A percentile compares a stretch with the other conserved stretches of the same genome.
phyloP scores from a whole-genome alignment of 257 asterid species.

The Hygrophila difformis region DNA sequence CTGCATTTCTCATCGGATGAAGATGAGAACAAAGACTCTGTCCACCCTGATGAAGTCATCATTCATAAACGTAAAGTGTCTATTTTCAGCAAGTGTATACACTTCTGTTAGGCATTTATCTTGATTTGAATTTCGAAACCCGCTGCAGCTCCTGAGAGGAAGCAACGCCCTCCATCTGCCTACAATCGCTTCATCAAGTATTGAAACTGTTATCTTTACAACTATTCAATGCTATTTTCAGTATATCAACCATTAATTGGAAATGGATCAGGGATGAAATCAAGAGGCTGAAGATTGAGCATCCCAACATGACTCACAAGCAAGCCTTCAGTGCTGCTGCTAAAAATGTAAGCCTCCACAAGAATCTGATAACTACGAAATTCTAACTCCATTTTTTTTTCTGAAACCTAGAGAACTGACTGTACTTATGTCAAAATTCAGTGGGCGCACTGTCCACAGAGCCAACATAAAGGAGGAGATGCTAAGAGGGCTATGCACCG shows the following conservation, averaged over 20 bases:
- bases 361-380: background rate
- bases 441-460: constrained; percentile 75
- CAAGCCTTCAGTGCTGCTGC: constrained; percentile 87
- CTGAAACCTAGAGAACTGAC: too few relatives aligned
- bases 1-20: constrained; percentile 32
- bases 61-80: constrained; percentile 47
- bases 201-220: background rate
- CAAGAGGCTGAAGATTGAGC: constrained; percentile 53
- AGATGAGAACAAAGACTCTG: constrained; percentile 29
- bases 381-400: background rate
- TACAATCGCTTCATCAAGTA: constrained; percentile 85
- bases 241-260: constrained; percentile 14
- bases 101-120: too few relatives aligned
- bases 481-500: constrained; percentile 24
- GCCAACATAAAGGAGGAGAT: constrained; percentile 27
- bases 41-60: constrained; percentile 23
- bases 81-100: background rate
- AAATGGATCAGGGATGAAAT: constrained; percentile 71
- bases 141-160: constrained; percentile 65
- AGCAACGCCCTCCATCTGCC: constrained; percentile 68
- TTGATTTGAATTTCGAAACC: background rate
- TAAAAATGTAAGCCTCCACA: constrained; percentile 43
- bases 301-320: constrained; percentile 74
- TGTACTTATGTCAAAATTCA: constrained; percentile 18
- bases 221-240: background rate